Evolutionary conservation across 169 alveolate species (phyloP).

Genomic region (Fabrea salina): DNA sequence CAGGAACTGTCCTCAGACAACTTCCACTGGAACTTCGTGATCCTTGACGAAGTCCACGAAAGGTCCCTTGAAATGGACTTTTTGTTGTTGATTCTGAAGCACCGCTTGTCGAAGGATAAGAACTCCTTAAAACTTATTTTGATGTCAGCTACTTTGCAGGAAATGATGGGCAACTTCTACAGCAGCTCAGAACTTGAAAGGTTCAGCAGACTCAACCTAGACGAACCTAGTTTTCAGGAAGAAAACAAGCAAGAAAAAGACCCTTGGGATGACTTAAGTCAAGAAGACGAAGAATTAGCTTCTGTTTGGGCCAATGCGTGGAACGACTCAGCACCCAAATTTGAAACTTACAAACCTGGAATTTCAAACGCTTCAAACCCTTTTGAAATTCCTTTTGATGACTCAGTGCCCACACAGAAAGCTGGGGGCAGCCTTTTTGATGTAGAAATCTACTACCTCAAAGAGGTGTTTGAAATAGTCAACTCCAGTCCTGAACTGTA

Average conservation of each 20-base stretch:
- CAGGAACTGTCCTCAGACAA: conserved; percentile 54
- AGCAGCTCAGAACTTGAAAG: background rate
- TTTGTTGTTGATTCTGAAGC: conserved; percentile 68
- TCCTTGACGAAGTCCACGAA: conserved; percentile 88
- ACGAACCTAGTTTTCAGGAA: background rate
- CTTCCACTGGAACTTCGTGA: conserved; percentile 56
- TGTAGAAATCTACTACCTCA: background rate
- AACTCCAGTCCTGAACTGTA: background rate
- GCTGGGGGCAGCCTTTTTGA: background rate
- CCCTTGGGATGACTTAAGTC: background rate
- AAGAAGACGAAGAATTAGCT: background rate
- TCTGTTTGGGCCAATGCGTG: background rate
- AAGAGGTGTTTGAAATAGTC: background rate
- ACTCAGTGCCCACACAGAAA: no score
- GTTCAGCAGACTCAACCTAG: no score
- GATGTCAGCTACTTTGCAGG: conserved; percentile 84
- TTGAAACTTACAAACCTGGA: background rate
- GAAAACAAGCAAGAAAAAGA: background rate
- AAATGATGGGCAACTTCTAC: conserved; percentile 60
- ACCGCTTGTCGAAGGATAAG: conserved; percentile 33
- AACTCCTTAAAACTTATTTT: conserved; percentile 58
- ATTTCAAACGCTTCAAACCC: background rate
- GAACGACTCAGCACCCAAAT: background rate
- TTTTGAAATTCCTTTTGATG: background rate
- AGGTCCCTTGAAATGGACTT: conserved; percentile 83